Conservation (phyloP, 257 asterid species). For the Perilla frutescens region DNA sequence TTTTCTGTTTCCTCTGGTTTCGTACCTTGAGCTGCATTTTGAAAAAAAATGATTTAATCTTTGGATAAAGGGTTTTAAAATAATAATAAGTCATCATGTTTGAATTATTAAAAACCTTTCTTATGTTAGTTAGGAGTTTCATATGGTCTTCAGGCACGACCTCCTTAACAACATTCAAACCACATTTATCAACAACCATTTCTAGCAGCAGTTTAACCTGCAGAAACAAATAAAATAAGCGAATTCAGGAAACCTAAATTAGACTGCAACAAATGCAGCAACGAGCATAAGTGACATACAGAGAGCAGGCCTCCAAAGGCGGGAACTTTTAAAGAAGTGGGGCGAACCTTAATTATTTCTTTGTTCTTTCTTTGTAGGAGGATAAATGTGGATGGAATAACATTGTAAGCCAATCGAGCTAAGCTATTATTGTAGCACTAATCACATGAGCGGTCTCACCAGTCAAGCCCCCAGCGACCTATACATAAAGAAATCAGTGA, state of each 20-base stretch:
- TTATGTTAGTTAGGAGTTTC: constrained; percentile 88
- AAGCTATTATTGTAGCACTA: constrained; percentile 94
- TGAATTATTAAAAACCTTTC: constrained; percentile 73
- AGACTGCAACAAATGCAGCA: constrained; percentile 59
- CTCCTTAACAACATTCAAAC: constrained; percentile 81
- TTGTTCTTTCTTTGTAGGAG: constrained; percentile 81
- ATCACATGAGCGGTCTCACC: constrained; percentile 93
- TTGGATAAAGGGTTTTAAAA: no score
- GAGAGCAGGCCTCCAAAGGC: constrained; percentile 22
- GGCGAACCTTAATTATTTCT: constrained; percentile 79
- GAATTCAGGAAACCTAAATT: constrained; percentile 79
- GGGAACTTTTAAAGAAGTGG: background rate
- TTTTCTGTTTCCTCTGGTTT: constrained; percentile 72
- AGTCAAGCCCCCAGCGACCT: constrained; percentile 95
- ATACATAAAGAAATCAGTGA: constrained; percentile 23
- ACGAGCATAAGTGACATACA: constrained; percentile 20
- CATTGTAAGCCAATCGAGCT: constrained; percentile 89
- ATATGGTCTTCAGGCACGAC: constrained; percentile 96
- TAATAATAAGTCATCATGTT: no score
- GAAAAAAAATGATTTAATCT: background rate
- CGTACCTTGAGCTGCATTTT: constrained; percentile 77
- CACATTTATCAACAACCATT: constrained; percentile 96
- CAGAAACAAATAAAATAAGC: constrained; percentile 28
- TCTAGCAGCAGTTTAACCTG: constrained; percentile 89
- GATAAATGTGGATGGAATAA: constrained; percentile 87